phyloP scores from a whole-genome alignment of 495 filamentous ascomycete genomes.

The Pyronema domesticum region DNA sequence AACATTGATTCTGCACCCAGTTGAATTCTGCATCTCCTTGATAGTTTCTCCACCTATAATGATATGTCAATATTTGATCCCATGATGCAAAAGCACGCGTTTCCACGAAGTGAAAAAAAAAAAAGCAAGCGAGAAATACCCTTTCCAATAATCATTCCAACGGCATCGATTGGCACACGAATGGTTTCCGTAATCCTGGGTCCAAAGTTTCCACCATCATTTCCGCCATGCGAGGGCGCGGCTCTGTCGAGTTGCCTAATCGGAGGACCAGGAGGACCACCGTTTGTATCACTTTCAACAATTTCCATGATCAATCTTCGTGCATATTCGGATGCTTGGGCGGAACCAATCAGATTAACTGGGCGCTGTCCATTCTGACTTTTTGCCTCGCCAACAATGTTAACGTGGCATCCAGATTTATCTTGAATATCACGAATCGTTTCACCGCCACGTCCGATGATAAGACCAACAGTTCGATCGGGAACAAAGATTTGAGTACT shows the following conservation, averaged over 20 bases:
- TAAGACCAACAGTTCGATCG: conserved; percentile 70
- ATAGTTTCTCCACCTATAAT: conserved; percentile 53
- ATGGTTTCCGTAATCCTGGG: conserved; percentile 64
- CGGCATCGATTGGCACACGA: conserved; percentile 63
- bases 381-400: conserved; percentile 73
- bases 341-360: conserved; percentile 63
- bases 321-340: conserved; percentile 45
- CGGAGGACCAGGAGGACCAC: conserved; percentile 24
- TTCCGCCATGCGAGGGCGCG: conserved; percentile 18
- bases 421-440: conserved; percentile 82
- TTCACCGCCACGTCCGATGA: conserved; percentile 70
- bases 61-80: conserved; percentile 4
- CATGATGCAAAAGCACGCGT: neutral
- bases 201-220: conserved; percentile 26
- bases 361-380: conserved; percentile 67
- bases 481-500: conserved; percentile 73
- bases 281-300: conserved; percentile 66
- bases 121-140: conserved; percentile 25
- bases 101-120: neutral
- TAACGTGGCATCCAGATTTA: conserved; percentile 68
- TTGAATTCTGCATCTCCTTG: conserved; percentile 65
- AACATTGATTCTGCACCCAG: conserved; percentile 79
- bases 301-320: conserved; percentile 73
- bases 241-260: conserved; percentile 9
- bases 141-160: conserved; percentile 84